Base-by-base conservation (phyloP, 1,139 yeast genomes). In the Suhomyces maxii region DNA sequence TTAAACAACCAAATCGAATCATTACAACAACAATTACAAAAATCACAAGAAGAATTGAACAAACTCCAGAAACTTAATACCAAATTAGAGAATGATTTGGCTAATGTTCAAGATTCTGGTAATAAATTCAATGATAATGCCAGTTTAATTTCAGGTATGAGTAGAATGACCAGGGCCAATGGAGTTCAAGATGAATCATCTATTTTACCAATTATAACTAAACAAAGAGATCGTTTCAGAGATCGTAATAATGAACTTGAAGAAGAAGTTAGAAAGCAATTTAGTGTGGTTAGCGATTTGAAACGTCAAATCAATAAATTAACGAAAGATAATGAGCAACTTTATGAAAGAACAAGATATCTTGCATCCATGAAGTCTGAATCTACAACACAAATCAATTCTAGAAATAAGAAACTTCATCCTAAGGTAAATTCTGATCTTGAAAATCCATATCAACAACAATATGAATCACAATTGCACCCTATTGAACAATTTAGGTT, bases 161-260 rank as follows among this genome's bases (percentile, higher is more conserved):
- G 80, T 41, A 73, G 74, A 57, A 76, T 73, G 63, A 68, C 74
- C 56, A 48, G 69, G 40, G 47, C 47, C 51, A 64, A 64, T 3
- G 40, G 47, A 8, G 28, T 30, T 10, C 42, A 59, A 11, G 75
- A 68, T 43, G 69, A 77, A 37, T 61, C 72, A 7, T 78, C 89
- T 0, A 84, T 93, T 36, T 68, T 93, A 40, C 96, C 96, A 0
- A 89, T 93, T 44, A 83, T 93, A 31, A 90, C 97, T 23, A 91
- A 93, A 59, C 99, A 93, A 68, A 81, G 99, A 64, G 98, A 93
- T 64, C 74, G 98, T 53, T 90, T 91, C 73, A 82, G 95, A 56
- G 80, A 82, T 30, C 78, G 91, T 48, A 89, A 86, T 57, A 80
- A 79, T 46, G 97, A 89, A 60, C 74, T 93, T 43, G 98, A 93